Evolutionary conservation across 805 yeast genomes (phyloP), one percentile per base, ranked within the genome.

Genomic region (Wickerhamiella azymoides): DNA sequence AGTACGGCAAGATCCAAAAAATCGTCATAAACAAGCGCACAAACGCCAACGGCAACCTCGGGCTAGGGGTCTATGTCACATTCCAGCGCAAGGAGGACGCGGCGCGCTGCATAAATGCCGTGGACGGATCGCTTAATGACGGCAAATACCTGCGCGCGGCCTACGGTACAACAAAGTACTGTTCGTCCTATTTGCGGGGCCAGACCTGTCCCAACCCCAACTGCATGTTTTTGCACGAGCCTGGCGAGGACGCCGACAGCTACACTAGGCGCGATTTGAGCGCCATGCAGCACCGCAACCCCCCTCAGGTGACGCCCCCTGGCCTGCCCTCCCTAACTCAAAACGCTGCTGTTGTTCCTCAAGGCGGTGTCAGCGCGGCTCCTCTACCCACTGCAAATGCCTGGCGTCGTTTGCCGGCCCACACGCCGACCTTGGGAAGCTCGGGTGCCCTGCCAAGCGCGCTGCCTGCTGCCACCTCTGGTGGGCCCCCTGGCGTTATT

Each of bases 161-260:
- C 0, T 94, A 88, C 62, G 99, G 99, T 60, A 92, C 98, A 4
- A 92, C 99, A 10, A 92, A 92, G 64, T 92, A 92, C 67, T 92
- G 99, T 63, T 84, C 95, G n/a, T 81, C 94, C 2, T 92, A 92
- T 60, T 68, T 92, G 52, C 74, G 96, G 54, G 96, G 96, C 32
- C 93, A 84, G 61, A 80, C 92, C 9, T 92, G 99, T 66, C 98
- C 95, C 49, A 92, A 92, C 64, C 97, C 97, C 51, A 85, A 86
- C 59, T 92, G 99, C 72, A 92, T 92, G 98, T 92, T 92, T 58
- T 71, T 92, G 57, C 99, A 92, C 62, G 98, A 92, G 64, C 98
- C 98, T 6, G 98, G 99, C 49, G 99, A 92, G 68, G 98, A 92
- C 63, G 97, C 97, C 1, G 98, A 92, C 57, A 82, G 94, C 10